These are phyloP conservation scores for Zizania palustris DNA, from an alignment of 202 grass and related monocot species.

Conservation along the genomic window DNA sequence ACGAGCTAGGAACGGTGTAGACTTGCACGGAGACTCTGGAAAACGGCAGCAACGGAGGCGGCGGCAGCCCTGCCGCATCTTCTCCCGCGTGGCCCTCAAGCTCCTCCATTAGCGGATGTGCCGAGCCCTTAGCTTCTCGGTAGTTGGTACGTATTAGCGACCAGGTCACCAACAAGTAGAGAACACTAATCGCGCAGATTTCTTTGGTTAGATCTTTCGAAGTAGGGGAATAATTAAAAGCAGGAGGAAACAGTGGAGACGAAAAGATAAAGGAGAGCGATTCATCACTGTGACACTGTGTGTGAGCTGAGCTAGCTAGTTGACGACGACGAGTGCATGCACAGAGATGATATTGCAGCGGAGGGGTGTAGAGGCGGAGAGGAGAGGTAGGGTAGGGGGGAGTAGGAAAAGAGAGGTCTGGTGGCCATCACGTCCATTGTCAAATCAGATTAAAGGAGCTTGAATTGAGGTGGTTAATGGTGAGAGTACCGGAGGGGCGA, in stretches of 20 bases:
- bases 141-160: background rate
- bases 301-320: background rate
- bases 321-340: background rate
- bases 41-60: background rate
- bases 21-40: constrained; percentile 29
- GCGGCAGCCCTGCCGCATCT: background rate
- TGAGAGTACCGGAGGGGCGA: background rate
- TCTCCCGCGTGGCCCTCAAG: background rate
- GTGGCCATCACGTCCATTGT: constrained; percentile 45
- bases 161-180: background rate
- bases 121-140: constrained; percentile 21
- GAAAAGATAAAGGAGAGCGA: background rate
- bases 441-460: constrained; percentile 33
- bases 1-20: constrained; percentile 36
- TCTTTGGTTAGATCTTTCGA: constrained; percentile 5
- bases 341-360: constrained; percentile 10
- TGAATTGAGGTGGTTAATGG: background rate
- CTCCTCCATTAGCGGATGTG: constrained; percentile 30
- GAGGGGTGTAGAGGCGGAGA: background rate
- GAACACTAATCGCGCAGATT: background rate
- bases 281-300: background rate
- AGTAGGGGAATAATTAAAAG: constrained; percentile 3
- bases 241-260: constrained; percentile 2
- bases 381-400: background rate
- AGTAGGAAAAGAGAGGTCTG: constrained; percentile 37